Evolutionary conservation across 2,329 filamentous ascomycete species (phyloP).

Genomic region (Aspergillus arachidicola): DNA sequence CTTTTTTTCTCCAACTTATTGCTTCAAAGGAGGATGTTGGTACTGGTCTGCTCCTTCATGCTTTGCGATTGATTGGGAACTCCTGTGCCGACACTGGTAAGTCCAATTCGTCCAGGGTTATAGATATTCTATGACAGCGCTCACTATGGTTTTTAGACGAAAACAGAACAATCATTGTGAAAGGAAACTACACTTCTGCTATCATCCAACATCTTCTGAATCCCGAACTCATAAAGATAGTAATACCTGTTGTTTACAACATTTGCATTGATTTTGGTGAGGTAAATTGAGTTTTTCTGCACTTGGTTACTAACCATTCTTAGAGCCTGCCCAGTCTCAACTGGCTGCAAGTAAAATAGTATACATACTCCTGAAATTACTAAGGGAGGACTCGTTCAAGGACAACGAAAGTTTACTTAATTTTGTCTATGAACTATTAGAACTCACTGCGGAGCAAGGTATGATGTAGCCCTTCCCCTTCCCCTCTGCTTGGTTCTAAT

Average conservation of each 20-base stretch:
- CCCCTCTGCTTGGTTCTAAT: slow-evolving; percentile 1
- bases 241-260: slow-evolving; percentile 49
- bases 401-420: slow-evolving; percentile 36
- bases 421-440: slow-evolving; percentile 45
- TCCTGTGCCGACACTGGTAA: slow-evolving; percentile 49
- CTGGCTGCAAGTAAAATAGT: slow-evolving; percentile 38
- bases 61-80: slow-evolving; percentile 48
- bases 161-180: slow-evolving; percentile 44
- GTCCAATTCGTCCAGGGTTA: background rate
- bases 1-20: slow-evolving; percentile 45
- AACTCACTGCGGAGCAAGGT: slow-evolving; percentile 45
- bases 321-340: slow-evolving; percentile 44
- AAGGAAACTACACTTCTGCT: slow-evolving; percentile 40
- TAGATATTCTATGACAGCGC: background rate
- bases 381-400: slow-evolving; percentile 35
- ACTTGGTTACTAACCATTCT: slow-evolving; percentile 21
- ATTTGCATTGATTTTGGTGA: slow-evolving; percentile 49
- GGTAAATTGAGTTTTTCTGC: background rate
- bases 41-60: slow-evolving; percentile 39
- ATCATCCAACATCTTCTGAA: slow-evolving; percentile 41
- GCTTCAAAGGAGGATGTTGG: slow-evolving; percentile 34
- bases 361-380: slow-evolving; percentile 40
- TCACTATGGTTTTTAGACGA: slow-evolving; percentile 35
- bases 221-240: slow-evolving; percentile 40
- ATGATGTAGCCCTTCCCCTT: slow-evolving; percentile 8